These are phyloP conservation scores for Theileria orientalis DNA, from an alignment of 169 alveolate genomes.

Conservation along the genomic window DNA sequence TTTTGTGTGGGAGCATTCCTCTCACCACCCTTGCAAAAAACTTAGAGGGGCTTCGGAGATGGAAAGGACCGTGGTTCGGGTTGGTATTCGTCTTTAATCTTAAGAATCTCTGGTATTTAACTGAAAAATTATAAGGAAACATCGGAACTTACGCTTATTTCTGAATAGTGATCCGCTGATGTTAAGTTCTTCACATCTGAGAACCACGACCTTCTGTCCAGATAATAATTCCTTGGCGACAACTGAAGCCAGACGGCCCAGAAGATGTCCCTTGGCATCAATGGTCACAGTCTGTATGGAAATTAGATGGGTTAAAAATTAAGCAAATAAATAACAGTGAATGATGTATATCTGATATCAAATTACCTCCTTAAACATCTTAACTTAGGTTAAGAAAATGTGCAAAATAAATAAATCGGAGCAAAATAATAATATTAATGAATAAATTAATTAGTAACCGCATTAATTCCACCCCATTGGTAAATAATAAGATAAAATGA, in stretches of 20 bases:
- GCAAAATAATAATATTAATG: background rate
- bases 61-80: conserved; percentile 96
- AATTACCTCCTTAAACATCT: conserved; percentile 68
- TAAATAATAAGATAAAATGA: background rate
- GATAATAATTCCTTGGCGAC: conserved; percentile 96
- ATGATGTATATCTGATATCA: background rate
- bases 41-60: conserved; percentile 95
- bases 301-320: background rate
- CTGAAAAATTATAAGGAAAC: conserved; percentile 31
- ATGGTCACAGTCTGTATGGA: conserved; percentile 19
- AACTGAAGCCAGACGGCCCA: conserved; percentile 98
- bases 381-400: background rate
- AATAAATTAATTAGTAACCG: conserved; percentile 2
- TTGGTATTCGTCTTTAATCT: conserved; percentile 93
- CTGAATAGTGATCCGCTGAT: conserved; percentile 95
- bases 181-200: conserved; percentile 95
- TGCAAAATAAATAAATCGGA: background rate
- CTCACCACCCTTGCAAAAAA: conserved; percentile 96
- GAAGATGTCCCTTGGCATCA: conserved; percentile 97
- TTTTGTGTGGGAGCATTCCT: conserved; percentile 99
- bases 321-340: background rate
- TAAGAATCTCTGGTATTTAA: conserved; percentile 93
- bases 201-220: conserved; percentile 96
- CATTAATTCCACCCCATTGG: conserved; percentile 34
- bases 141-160: conserved; percentile 78